phyloP scores from a whole-genome alignment of 1,139 yeast species.

The Magnusiomyces tetraspermus region DNA sequence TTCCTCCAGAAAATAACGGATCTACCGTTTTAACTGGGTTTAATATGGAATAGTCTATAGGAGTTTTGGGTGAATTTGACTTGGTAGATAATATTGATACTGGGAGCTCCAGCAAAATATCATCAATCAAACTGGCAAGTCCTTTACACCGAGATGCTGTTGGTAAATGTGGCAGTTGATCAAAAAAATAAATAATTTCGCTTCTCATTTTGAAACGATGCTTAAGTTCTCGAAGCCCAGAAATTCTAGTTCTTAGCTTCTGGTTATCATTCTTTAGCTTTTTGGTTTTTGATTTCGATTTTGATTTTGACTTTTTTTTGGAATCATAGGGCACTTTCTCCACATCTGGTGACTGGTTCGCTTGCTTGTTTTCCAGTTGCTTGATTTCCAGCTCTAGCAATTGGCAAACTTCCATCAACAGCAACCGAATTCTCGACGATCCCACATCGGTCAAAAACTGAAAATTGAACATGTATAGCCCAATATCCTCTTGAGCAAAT shows the following conservation, averaged over 20 bases:
- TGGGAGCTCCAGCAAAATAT: background rate
- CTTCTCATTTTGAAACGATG: background rate
- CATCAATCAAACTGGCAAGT: background rate
- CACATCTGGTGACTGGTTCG: background rate
- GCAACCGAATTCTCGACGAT: background rate
- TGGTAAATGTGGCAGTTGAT: background rate
- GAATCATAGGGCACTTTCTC: background rate
- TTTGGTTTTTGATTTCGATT: background rate
- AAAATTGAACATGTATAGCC: background rate
- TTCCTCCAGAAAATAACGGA: slow-evolving; percentile 2
- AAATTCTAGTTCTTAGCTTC: background rate
- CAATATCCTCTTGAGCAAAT: slow-evolving; percentile 2
- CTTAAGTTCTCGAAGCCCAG: background rate
- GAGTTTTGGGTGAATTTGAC: background rate
- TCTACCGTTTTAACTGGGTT: background rate
- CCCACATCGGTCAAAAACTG: background rate
- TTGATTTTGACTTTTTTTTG: background rate
- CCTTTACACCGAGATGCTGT: background rate
- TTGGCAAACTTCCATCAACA: background rate
- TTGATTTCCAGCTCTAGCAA: background rate
- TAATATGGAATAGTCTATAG: background rate
- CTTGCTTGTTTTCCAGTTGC: background rate
- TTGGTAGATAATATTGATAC: background rate
- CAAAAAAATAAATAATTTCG: background rate
- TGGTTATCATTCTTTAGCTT: background rate